Conservation (phyloP, 2,329 filamentous ascomycete species). For the Akanthomyces muscarius region DNA sequence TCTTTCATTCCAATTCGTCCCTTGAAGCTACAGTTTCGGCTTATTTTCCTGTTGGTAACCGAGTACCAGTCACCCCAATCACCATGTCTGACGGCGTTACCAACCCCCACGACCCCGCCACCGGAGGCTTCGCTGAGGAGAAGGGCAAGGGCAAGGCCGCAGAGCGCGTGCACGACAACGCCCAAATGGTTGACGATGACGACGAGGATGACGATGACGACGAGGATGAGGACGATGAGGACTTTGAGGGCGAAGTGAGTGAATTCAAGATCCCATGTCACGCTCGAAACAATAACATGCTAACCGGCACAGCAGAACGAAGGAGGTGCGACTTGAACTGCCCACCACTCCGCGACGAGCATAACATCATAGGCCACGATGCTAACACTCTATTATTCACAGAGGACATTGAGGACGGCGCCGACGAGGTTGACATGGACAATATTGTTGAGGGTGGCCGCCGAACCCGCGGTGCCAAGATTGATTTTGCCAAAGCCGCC, state of each 20-base stretch:
- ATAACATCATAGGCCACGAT: not conserved
- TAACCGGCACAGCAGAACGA: constrained; percentile 23
- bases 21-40: not conserved
- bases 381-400: constrained; percentile 14
- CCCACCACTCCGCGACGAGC: not conserved
- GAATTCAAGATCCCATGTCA: not conserved
- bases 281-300: constrained; percentile 5
- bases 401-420: constrained; percentile 68
- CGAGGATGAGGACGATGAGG: constrained; percentile 46
- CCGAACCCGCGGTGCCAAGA: constrained; percentile 86
- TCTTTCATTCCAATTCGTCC: not conserved
- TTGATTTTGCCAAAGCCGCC: constrained; percentile 90
- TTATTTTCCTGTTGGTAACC: not conserved
- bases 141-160: constrained; percentile 88
- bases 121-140: constrained; percentile 44
- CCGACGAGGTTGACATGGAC: constrained; percentile 84
- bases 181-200: constrained; percentile 71
- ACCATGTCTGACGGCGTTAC: constrained; percentile 49
- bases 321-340: constrained; percentile 29
- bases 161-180: constrained; percentile 49
- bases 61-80: constrained; percentile 14
- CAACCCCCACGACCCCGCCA: constrained; percentile 44
- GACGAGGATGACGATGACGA: constrained; percentile 71
- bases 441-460: constrained; percentile 79
- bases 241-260: constrained; percentile 26